These are phyloP conservation scores for Luffa acutangula DNA, from an alignment of 306 rosid species.

Conservation along the genomic window DNA sequence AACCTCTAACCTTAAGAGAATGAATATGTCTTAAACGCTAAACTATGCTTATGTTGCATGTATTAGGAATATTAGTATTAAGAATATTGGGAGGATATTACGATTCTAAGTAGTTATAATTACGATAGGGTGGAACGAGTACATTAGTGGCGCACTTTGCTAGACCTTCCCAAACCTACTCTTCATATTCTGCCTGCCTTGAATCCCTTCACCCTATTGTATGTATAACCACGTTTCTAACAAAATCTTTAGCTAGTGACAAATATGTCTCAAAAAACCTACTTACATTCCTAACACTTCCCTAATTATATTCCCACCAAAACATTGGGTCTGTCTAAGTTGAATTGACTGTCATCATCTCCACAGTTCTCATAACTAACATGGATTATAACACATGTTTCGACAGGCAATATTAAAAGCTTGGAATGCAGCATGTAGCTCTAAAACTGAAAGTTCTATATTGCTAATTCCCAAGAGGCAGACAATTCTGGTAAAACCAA, in stretches of 20 bases:
- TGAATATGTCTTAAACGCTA: too few species aligned
- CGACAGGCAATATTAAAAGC: slow-evolving; percentile 21
- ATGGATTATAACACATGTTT: neutral
- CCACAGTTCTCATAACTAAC: neutral
- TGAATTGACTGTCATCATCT: neutral
- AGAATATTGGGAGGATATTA: neutral
- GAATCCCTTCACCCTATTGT: neutral
- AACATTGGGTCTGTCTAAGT: neutral
- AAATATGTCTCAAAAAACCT: neutral
- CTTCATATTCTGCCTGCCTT: neutral
- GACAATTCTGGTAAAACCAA: slow-evolving; percentile 17
- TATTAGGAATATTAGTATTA: neutral
- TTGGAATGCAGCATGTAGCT: slow-evolving; percentile 22
- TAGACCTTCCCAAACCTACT: neutral
- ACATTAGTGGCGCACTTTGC: neutral
- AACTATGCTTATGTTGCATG: too few species aligned
- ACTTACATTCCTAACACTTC: neutral
- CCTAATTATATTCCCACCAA: neutral
- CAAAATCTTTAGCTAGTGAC: neutral
- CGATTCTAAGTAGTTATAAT: too few species aligned
- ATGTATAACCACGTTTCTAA: neutral
- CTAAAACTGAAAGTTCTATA: slow-evolving; percentile 12
- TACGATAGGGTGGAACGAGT: too few species aligned
- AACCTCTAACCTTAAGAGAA: too few species aligned
- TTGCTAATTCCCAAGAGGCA: slow-evolving; percentile 15